Evolutionary conservation across 306 rosid species (phyloP).

Genomic region (Vigna nakashimae): DNA sequence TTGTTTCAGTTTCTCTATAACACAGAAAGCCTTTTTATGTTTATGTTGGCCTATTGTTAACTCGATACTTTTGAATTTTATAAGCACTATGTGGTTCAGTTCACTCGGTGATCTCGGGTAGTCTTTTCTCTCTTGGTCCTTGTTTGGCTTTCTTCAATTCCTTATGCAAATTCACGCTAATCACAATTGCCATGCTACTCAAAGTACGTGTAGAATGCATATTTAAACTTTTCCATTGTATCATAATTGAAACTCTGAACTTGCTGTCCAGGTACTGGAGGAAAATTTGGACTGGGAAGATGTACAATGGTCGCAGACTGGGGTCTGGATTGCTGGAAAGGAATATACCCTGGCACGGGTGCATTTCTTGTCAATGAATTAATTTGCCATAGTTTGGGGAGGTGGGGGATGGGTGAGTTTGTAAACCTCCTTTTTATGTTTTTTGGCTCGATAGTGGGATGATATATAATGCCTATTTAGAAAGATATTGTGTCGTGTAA

Average conservation of each 20-base stretch:
- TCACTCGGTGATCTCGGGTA: background rate
- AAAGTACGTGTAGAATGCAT: background rate
- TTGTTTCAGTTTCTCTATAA: background rate
- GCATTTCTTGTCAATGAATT: conserved; percentile 82
- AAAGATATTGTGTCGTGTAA: conserved; percentile 19
- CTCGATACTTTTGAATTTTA: background rate
- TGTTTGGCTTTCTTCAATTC: background rate
- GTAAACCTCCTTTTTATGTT: background rate
- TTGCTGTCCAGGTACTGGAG: conserved; percentile 73
- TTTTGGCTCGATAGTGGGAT: conserved; percentile 17
- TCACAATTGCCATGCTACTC: background rate
- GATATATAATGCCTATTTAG: background rate
- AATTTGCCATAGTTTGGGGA: conserved; percentile 20
- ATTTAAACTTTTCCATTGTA: conserved; percentile 1
- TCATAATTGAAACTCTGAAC: conserved; percentile 1
- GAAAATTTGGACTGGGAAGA: conserved; percentile 95
- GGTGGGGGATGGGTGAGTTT: conserved; percentile 24
- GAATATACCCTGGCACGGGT: conserved; percentile 90
- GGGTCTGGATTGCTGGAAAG: conserved; percentile 93
- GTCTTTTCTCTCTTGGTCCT: background rate
- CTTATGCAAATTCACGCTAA: background rate
- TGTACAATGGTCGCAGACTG: conserved; percentile 97
- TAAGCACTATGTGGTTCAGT: background rate
- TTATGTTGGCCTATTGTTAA: background rate
- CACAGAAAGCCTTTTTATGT: background rate